Evolutionary conservation across 306 rosid genomes (phyloP).

Genomic region (Citrullus mucosospermus): DNA sequence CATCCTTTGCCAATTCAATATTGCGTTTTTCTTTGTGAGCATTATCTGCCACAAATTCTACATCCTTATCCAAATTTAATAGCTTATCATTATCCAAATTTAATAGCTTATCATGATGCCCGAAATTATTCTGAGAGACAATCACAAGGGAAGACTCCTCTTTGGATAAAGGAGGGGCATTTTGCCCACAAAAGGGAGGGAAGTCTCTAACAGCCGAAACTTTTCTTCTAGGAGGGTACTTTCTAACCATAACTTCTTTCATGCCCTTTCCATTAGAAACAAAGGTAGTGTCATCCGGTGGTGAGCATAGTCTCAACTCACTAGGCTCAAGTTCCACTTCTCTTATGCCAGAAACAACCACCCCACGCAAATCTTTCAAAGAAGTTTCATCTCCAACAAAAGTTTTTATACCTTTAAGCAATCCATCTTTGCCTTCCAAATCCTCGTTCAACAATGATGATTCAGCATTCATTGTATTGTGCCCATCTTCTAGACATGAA

Average conservation of each 20-base stretch:
- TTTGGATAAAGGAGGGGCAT: constrained; percentile 24
- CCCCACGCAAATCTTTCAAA: constrained; percentile 15
- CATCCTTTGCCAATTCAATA: constrained; percentile 9
- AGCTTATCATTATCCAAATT: constrained; percentile 12
- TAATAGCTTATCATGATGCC: constrained; percentile 16
- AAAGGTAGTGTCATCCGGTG: constrained; percentile 11
- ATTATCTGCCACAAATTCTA: constrained; percentile 18
- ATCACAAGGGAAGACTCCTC: constrained; percentile 10
- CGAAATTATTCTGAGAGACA: constrained; percentile 10
- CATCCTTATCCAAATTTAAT: constrained; percentile 10
- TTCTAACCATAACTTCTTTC: constrained; percentile 22
- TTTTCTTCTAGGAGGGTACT: constrained; percentile 46
- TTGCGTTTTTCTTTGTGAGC: constrained; percentile 17
- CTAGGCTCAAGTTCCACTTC: constrained; percentile 17
- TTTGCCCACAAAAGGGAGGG: constrained; percentile 63
- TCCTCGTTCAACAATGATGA: constrained; percentile 4
- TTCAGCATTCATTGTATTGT: constrained; percentile 10
- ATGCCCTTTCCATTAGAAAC: constrained; percentile 22
- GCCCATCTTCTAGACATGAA: constrained; percentile 13
- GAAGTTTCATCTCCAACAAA: constrained; percentile 16
- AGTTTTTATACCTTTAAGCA: neutral
- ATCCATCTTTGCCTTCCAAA: constrained; percentile 2
- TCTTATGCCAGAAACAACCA: constrained; percentile 10
- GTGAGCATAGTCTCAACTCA: constrained; percentile 12
- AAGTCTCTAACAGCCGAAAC: constrained; percentile 62